phyloP scores from a whole-genome alignment of 495 filamentous ascomycete species.

The Aspergillus carlsbadensis region DNA sequence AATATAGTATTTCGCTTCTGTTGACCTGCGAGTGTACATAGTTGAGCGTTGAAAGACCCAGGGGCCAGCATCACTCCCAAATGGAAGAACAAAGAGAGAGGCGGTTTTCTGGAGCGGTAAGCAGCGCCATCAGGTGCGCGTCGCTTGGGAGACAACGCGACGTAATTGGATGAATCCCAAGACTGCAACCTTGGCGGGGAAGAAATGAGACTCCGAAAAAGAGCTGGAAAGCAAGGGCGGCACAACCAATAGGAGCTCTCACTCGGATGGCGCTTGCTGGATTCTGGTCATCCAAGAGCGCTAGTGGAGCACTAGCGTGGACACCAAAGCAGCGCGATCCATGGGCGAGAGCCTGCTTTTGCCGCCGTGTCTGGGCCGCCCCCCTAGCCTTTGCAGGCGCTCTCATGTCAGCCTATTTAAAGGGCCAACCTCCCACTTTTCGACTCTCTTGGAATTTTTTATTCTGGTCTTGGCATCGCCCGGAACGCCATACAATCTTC shows the following conservation, averaged over 20 bases:
- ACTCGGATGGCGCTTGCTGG: slow-evolving; percentile 19
- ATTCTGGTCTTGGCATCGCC: slow-evolving; percentile 50
- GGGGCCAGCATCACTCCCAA: too few relatives aligned
- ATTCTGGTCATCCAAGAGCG: slow-evolving; percentile 26
- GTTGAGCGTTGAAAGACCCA: too few relatives aligned
- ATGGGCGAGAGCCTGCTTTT: slow-evolving; percentile 45
- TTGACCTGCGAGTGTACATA: too few relatives aligned
- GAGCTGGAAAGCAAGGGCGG: slow-evolving; percentile 27
- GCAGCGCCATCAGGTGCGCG: slow-evolving; percentile 25
- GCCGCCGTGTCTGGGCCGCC: slow-evolving; percentile 33
- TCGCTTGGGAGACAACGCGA: slow-evolving; percentile 26
- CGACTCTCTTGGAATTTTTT: slow-evolving; percentile 30
- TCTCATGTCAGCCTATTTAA: slow-evolving; percentile 50
- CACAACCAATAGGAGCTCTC: slow-evolving; percentile 26
- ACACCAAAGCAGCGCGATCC: slow-evolving; percentile 32
- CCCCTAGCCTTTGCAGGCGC: slow-evolving; percentile 28
- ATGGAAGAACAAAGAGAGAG: slow-evolving; percentile 26
- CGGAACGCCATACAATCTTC: slow-evolving; percentile 34
- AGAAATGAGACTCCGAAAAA: background rate
- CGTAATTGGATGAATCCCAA: slow-evolving; percentile 33
- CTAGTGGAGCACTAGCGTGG: slow-evolving; percentile 23
- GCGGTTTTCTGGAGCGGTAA: slow-evolving; percentile 42
- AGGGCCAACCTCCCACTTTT: slow-evolving; percentile 46
- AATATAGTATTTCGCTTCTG: too few relatives aligned
- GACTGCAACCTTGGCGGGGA: background rate